phyloP scores from a whole-genome alignment of 306 rosid genomes.

The Acacia crassicarpa region DNA sequence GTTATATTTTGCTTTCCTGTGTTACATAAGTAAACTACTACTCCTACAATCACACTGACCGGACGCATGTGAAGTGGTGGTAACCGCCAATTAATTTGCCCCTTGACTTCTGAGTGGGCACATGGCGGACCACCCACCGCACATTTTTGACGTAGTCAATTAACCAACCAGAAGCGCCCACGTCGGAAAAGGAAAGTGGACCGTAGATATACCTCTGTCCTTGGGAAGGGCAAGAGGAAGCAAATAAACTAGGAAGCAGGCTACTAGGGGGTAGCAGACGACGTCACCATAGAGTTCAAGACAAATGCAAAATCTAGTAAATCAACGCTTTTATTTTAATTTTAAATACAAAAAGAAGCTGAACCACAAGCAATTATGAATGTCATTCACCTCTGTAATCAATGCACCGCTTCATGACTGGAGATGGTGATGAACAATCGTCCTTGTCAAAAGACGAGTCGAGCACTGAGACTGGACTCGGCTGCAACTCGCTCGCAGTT shows the following conservation, averaged over 20 bases:
- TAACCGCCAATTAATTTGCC: not conserved
- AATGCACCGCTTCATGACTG: constrained; percentile 78
- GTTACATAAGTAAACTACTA: not conserved
- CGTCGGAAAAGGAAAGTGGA: not conserved
- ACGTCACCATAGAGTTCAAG: constrained; percentile 14
- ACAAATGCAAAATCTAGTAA: not conserved
- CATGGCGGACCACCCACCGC: constrained; percentile 7
- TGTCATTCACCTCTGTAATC: constrained; percentile 68
- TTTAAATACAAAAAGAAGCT: not conserved
- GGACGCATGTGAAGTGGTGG: constrained; percentile 11
- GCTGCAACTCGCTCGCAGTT: constrained; percentile 74
- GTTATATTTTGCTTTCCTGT: not conserved
- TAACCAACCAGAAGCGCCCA: not conserved
- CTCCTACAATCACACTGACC: not conserved
- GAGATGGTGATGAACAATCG: constrained; percentile 82
- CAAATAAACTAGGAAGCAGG: not conserved
- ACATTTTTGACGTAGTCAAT: constrained; percentile 11
- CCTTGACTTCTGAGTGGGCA: constrained; percentile 4
- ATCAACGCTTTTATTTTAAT: not conserved
- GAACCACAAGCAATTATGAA: not conserved
- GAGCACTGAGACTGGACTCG: constrained; percentile 95
- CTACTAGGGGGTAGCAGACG: not conserved
- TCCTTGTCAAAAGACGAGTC: constrained; percentile 90
- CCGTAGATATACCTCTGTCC: not conserved
- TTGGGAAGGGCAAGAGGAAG: not conserved